Evolutionary conservation across 2,329 filamentous ascomycete genomes (phyloP).

Genomic region (Botrytis elliptica): DNA sequence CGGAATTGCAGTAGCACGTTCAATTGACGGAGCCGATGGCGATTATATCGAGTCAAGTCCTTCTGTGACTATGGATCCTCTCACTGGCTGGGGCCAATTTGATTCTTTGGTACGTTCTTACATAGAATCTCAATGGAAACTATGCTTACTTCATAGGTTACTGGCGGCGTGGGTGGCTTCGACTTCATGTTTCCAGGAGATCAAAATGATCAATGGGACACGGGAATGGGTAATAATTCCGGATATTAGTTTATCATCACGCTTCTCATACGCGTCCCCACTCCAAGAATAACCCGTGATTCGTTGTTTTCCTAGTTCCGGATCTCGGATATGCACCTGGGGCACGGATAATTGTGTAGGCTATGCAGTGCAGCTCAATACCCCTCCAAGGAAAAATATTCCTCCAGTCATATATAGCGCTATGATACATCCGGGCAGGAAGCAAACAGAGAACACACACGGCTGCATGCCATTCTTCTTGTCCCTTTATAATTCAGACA

Average conservation of each 20-base stretch:
- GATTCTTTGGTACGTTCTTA: conserved; percentile 35
- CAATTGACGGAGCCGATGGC: conserved; percentile 20
- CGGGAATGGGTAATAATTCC: conserved; percentile 1
- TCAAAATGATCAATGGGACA: conserved; percentile 23
- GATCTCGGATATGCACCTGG: conserved; percentile 16
- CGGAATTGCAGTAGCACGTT: conserved; percentile 8
- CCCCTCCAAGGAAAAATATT: background rate
- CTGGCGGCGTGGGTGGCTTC: conserved; percentile 26
- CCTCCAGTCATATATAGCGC: conserved; percentile 13
- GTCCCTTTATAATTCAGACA: background rate
- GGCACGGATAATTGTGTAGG: conserved; percentile 11
- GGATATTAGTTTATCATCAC: background rate
- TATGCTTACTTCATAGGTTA: conserved; percentile 25
- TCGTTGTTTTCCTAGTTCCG: conserved; percentile 11
- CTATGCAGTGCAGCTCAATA: conserved; percentile 1
- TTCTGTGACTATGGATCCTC: conserved; percentile 26
- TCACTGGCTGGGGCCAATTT: conserved; percentile 37
- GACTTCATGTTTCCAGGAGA: conserved; percentile 26
- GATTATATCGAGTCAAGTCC: conserved; percentile 23
- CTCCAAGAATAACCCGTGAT: background rate
- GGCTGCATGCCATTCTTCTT: background rate
- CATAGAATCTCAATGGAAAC: background rate
- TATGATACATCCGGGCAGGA: background rate
- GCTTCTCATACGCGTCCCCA: background rate
- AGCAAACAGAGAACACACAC: background rate